Percentiles rank a stretch among this genome's conserved stretches.
These are phyloP conservation scores for Periglandula ipomoeae DNA, from an alignment of 2,329 filamentous ascomycete genomes.

Conservation along the genomic window DNA sequence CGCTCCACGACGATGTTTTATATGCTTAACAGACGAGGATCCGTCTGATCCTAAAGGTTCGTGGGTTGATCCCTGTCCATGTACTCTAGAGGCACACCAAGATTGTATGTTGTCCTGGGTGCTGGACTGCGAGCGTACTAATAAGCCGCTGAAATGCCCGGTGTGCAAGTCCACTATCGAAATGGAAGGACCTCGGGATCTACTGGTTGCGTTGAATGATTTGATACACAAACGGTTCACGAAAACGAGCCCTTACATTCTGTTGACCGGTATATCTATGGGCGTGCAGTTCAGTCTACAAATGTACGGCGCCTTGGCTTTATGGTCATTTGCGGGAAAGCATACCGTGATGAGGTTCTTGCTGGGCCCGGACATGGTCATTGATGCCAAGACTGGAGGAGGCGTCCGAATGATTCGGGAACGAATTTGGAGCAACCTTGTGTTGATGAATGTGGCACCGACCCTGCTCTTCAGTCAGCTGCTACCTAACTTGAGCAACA, in stretches of 20 bases:
- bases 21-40: conserved; percentile 50
- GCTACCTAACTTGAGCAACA: conserved; percentile 32
- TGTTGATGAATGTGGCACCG: conserved; percentile 37
- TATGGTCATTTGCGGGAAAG: conserved; percentile 43
- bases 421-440: conserved; percentile 22
- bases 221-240: conserved; percentile 46
- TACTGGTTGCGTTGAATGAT: conserved; percentile 59
- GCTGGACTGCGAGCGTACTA: conserved; percentile 66
- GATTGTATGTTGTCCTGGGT: conserved; percentile 87
- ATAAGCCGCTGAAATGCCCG: conserved; percentile 68
- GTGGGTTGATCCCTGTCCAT: conserved; percentile 87
- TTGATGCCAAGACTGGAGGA: conserved; percentile 16
- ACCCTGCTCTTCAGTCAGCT: conserved; percentile 34
- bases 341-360: conserved; percentile 34
- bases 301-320: conserved; percentile 42
- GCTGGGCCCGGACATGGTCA: conserved; percentile 22
- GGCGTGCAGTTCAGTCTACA: conserved; percentile 43
- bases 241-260: conserved; percentile 49
- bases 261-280: conserved; percentile 48
- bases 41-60: conserved; percentile 36
- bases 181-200: conserved; percentile 65
- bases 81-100: conserved; percentile 85
- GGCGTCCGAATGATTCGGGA: conserved; percentile 18
- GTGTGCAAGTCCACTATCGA: conserved; percentile 80
- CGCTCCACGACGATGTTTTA: conserved; percentile 45